Base-by-base conservation (phyloP, 768 basidiomycete species). In the Suillus placidus region DNA sequence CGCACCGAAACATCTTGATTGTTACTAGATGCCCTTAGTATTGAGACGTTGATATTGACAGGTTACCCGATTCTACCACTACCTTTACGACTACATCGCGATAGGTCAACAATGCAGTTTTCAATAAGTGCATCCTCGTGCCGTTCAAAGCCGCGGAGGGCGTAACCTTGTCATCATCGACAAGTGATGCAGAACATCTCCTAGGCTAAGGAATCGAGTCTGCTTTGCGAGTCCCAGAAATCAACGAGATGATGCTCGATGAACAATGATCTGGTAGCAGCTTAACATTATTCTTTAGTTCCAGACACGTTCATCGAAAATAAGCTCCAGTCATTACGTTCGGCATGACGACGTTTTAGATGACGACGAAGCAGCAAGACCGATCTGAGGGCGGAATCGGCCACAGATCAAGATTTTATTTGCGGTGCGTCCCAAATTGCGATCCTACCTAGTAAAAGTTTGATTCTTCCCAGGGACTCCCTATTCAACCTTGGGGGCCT, bases 331-430 rank as follows among this genome's bases (percentile, higher is more conserved):
- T 34, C 20, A 55, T 55, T 55, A 35, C 34, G 54, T 55, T n/a
- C 20, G 6, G 20, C 54, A 55, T 35, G 34, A 55, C 34, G 54
- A 55, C 34, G 54, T 55, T 55, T 55, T 55, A 55, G 32, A 55
- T 13, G 54, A 55, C 34, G 32, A 55, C 32, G 32, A 34, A 55
- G 54, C 54, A 35, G 12, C 20, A 55, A 35, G 20, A 13, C 54
- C 54, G 54, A 55, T 55, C 54, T 55, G 54, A 34, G 54, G 54
- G 32, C 54, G 20, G 10, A 35, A 55, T 55, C 54, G 54, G 35
- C 20, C 32, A n/a, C 34, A 55, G 34, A 55, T 35, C 54, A 55
- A 35, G 34, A 20, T 34, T 54, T 51, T 55, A n/a, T 35, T n/a
- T 34, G 6, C 20, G 6, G 34, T 55, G 18, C 32, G 54, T 4